Percentiles rank a stretch among this genome's conserved stretches.
Conservation (phyloP, 768 basidiomycete species). For the Postia placenta region DNA sequence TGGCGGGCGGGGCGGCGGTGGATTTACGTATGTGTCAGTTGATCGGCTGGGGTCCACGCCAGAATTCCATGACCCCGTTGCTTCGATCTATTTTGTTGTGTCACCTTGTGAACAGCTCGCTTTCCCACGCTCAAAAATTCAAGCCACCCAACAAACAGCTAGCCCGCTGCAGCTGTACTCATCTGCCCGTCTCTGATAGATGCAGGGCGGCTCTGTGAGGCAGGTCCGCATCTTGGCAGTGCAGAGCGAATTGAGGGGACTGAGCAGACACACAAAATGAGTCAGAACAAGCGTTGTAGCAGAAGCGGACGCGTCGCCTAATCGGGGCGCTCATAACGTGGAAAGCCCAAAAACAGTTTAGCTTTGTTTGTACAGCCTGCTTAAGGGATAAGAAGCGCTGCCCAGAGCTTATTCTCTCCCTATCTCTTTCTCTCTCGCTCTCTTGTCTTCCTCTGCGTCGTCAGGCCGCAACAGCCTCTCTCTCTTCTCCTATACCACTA, state of each 20-base stretch:
- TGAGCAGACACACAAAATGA: background rate
- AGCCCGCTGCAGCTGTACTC: too few relatives aligned
- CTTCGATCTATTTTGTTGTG: conserved; percentile 14
- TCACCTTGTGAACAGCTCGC: conserved; percentile 16
- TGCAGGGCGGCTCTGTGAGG: background rate
- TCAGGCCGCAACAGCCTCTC: conserved; percentile 36
- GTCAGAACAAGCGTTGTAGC: conserved; percentile 13
- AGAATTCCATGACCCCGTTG: background rate
- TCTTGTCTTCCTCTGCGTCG: conserved; percentile 20
- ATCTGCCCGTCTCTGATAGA: too few relatives aligned
- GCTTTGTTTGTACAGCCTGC: conserved; percentile 30
- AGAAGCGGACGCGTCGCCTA: conserved; percentile 13
- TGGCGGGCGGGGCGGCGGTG: background rate
- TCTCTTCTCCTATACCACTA: conserved; percentile 52
- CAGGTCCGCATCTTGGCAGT: background rate
- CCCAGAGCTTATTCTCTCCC: conserved; percentile 20
- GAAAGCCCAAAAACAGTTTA: conserved; percentile 25
- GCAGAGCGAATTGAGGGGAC: background rate
- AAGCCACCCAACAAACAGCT: too few relatives aligned
- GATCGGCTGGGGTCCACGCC: background rate
- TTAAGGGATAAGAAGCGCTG: conserved; percentile 32
- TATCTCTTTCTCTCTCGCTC: conserved; percentile 30
- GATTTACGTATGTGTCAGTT: background rate
- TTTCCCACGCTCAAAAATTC: conserved; percentile 16
- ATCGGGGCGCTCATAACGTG: conserved; percentile 14